A percentile compares a stretch with the other conserved stretches of the same genome.
These are phyloP conservation scores for Lactuca saligna DNA, from an alignment of 129 eudicot species.

Conservation along the genomic window DNA sequence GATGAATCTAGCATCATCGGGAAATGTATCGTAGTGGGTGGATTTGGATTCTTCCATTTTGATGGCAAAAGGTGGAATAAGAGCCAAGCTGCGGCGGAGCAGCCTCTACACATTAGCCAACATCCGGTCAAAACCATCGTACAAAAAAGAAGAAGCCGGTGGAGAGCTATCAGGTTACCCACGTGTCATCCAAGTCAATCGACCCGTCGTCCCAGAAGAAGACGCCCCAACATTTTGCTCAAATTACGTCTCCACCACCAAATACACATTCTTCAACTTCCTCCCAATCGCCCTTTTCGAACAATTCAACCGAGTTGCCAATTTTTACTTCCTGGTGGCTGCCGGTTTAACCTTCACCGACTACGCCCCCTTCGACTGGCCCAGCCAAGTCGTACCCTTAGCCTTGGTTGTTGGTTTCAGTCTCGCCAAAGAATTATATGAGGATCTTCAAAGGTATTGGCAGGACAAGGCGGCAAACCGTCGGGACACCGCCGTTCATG, in stretches of 20 bases:
- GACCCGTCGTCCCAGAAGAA: conserved; percentile 28
- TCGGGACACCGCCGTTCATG: conserved; percentile 44
- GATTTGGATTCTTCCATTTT: background rate
- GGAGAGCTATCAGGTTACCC: conserved; percentile 43
- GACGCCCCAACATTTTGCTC: conserved; percentile 33
- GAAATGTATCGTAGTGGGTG: background rate
- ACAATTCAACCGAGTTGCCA: conserved; percentile 76
- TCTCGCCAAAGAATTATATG: conserved; percentile 54
- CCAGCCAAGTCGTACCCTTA: conserved; percentile 64
- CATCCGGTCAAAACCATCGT: conserved; percentile 35
- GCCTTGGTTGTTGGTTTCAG: conserved; percentile 72
- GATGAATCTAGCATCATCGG: background rate
- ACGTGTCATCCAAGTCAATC: conserved; percentile 50
- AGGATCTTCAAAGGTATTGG: conserved; percentile 59
- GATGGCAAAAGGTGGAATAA: conserved; percentile 41
- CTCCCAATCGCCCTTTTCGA: conserved; percentile 67
- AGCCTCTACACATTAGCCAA: conserved; percentile 62
- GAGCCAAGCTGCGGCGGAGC: conserved; percentile 60
- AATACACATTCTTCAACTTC: conserved; percentile 55
- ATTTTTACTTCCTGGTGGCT: conserved; percentile 64
- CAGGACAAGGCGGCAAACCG: conserved; percentile 60
- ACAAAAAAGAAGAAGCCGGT: conserved; percentile 25
- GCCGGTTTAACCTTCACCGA: conserved; percentile 55
- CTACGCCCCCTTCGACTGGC: conserved; percentile 46
- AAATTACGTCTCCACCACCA: conserved; percentile 69